Evolutionary conservation across 2,329 filamentous ascomycete genomes (phyloP), one percentile per base, ranked within the genome.

Genomic region (Pyrenochaeta sp.): DNA sequence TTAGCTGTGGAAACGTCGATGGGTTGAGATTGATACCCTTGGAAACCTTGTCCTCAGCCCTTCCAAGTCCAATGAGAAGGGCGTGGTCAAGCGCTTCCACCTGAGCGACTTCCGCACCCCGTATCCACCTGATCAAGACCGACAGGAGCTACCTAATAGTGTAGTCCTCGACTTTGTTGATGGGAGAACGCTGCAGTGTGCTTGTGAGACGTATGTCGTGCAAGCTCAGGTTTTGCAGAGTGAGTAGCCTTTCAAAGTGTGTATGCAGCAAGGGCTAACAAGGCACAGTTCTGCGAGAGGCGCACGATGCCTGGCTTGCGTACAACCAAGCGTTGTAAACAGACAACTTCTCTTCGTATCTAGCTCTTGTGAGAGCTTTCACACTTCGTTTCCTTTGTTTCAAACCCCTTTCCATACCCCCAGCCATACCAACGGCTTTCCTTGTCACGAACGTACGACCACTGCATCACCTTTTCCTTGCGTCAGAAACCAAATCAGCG

Each of bases 131-230:
- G 93, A 97, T 68, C 86, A 95, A 47, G 94, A 97, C 66, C 79
- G 90, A 56, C 89, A 96, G 73, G 94, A 99, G 74, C 78, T 99
- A 38, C 91, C 93, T 2, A 90, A 96, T 74, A 96, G 91, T 36
- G 81, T 88, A 24, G 67, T 86, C 19, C 73, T 87, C 22, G 83
- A 86, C 55, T 82, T 87, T 48, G 65, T 77, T 17, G 81, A 86
- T 55, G 83, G 83, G 15, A 79, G 80, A 24, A 82, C 81, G 7
- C 71, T 88, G 38, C 84, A 87, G 63, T 83, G 81, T 61, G 84
- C 84, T 27, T 72, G 69, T 35, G 67, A 71, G 51, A 68, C 65
- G 22, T 58, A 61, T 40, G 52, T 51, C 4, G 62, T 58, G 18
- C 69, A 72, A 53, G 57, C 57, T 10, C 61, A 66, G 31, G 68